A percentile compares a stretch with the other conserved stretches of the same genome.
phyloP scores from a whole-genome alignment of 2,329 filamentous ascomycete species.

The Fusarium poae region DNA sequence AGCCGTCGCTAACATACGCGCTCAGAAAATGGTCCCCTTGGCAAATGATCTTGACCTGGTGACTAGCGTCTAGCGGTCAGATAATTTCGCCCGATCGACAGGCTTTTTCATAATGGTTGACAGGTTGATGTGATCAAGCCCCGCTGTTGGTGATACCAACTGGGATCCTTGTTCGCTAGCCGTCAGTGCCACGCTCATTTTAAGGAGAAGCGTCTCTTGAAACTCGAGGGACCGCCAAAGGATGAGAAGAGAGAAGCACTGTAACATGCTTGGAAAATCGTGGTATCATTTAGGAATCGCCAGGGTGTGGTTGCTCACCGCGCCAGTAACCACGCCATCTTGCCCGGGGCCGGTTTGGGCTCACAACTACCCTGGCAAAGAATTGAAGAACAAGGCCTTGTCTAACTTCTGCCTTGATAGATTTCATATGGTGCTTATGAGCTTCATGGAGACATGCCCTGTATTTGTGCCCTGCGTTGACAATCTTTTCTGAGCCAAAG shows the following conservation, averaged over 20 bases:
- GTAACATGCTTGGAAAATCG: slow-evolving; percentile 29
- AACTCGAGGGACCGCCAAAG: slow-evolving; percentile 24
- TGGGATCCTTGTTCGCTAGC: slow-evolving; percentile 30
- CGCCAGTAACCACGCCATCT: slow-evolving; percentile 21
- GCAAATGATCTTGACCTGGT: slow-evolving; percentile 32
- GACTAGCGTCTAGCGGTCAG: slow-evolving; percentile 37
- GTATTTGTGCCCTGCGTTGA: slow-evolving; percentile 5
- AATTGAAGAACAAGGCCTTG: slow-evolving; percentile 5
- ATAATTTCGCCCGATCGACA: slow-evolving; percentile 25
- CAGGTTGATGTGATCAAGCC: slow-evolving; percentile 38
- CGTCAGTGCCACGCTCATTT: slow-evolving; percentile 31
- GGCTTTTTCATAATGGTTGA: slow-evolving; percentile 33
- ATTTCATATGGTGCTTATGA: neutral
- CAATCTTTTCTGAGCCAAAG: slow-evolving; percentile 8
- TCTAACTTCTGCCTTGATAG: slow-evolving; percentile 3
- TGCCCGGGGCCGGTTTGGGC: slow-evolving; percentile 3
- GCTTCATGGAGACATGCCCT: slow-evolving; percentile 11
- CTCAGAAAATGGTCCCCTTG: slow-evolving; percentile 22
- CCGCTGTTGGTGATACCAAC: slow-evolving; percentile 43
- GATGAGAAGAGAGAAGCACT: slow-evolving; percentile 31
- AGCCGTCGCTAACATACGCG: slow-evolving; percentile 21
- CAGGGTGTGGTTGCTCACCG: slow-evolving; percentile 23
- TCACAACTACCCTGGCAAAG: slow-evolving; percentile 9
- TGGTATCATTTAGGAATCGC: slow-evolving; percentile 36
- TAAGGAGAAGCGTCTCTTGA: slow-evolving; percentile 35